Evolutionary conservation across 2,329 filamentous ascomycete genomes (phyloP), one percentile per base, ranked within the genome.

Genomic region (Tolypocladium cylindrosporum): DNA sequence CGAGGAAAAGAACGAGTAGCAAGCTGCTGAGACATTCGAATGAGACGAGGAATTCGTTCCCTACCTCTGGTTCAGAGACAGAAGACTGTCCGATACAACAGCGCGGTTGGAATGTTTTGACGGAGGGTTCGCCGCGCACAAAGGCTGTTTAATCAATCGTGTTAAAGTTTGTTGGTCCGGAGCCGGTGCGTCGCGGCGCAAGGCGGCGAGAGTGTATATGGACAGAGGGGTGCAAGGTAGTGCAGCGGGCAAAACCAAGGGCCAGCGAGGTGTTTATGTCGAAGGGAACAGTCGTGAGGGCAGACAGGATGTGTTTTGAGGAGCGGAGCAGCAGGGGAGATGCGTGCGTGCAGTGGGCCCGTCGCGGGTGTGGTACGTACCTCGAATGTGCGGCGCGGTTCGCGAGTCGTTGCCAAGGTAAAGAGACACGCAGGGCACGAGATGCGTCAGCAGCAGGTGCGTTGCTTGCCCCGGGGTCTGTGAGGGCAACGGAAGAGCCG

Each of bases 271-370:
- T 72, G 69, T 70, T 70, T 69, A 69, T 71, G 68, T 68, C 66
- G 57, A 65, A 61, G 67, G 57, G 61, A 64, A 61, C 60, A 62
- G 61, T 66, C 52, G 67, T 71, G 68, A 71, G 67, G 69, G 65
- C 63, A 54, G 65, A 66, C 67, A 67, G 60, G 68, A 67, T 66
- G 67, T 72, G 70, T 72, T 72, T 72, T 72, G 68, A 70, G 66
- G 64, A 69, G 68, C 64, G 67, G 65, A 67, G 65, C 60, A 63
- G 66, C 65, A 68, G 62, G 69, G 63, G 64, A 65, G 68, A 61
- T 61, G 62, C 65, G 62, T 64, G 65, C 58, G 62, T 60, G 60
- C 50, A 53, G 60, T 62, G 62, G 59, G 54, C 51, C 57, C 48
- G 59, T 61, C 62, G 62, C 62, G 62, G 55, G 54, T 58, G 21